These are phyloP conservation scores for Naegleria fowleri DNA, from an alignment of 208 protist species.

Conservation along the genomic window DNA sequence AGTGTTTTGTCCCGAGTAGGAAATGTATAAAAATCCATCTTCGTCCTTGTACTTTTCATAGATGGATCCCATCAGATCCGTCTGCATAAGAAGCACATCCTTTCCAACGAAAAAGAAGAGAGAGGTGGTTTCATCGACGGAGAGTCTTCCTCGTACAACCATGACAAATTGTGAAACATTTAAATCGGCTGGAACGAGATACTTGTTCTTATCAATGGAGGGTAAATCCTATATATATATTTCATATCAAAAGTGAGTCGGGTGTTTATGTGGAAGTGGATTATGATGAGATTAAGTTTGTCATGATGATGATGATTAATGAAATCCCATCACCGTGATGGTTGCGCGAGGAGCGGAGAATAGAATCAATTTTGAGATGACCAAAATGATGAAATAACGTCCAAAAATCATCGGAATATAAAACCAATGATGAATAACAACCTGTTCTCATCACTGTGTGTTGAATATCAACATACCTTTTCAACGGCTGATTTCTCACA, in stretches of 20 bases:
- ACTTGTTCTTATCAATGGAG: constrained; percentile 60
- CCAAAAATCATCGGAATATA: too few species aligned
- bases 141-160: constrained; percentile 63
- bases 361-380: too few species aligned
- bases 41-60: constrained; percentile 57
- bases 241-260: too few species aligned
- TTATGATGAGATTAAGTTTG: too few species aligned
- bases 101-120: constrained; percentile 70
- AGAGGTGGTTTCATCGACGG: constrained; percentile 52
- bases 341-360: too few species aligned
- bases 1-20: constrained; percentile 46
- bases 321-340: too few species aligned
- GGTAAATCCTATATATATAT: constrained; percentile 55
- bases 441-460: too few species aligned
- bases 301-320: too few species aligned
- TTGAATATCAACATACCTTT: constrained; percentile 42
- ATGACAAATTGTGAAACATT: constrained; percentile 62
- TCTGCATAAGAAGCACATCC: constrained; percentile 41
- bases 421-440: too few species aligned
- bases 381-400: too few species aligned
- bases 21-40: constrained; percentile 48
- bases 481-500: constrained; percentile 74
- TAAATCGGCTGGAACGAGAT: constrained; percentile 34
- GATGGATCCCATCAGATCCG: constrained; percentile 43
- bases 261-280: too few species aligned